Evolutionary conservation across 768 basidiomycete genomes (phyloP).

Genomic region (Sporobolomyces roseus): DNA sequence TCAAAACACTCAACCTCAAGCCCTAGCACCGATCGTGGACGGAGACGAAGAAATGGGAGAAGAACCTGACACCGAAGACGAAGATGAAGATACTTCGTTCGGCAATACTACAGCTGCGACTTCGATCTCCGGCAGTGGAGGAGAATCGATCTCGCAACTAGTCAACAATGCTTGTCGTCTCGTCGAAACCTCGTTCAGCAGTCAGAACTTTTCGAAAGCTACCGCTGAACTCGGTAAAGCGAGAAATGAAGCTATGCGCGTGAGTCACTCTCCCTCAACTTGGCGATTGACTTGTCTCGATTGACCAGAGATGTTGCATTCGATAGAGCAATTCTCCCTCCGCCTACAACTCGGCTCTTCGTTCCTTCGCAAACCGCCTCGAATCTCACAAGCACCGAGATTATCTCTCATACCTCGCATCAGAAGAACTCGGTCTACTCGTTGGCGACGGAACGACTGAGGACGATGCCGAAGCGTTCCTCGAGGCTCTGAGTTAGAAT

Average conservation of each 20-base stretch:
- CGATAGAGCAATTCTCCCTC: not conserved
- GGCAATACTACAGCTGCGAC: not conserved
- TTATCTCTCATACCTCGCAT: slow-evolving; percentile 4
- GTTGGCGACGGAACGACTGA: not conserved
- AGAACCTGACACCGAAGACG: slow-evolving; percentile 26
- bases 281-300: not conserved
- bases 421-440: not conserved
- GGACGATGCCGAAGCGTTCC: slow-evolving; percentile 17
- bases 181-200: slow-evolving; percentile 55
- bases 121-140: not conserved
- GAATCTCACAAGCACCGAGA: slow-evolving; percentile 14
- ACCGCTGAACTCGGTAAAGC: slow-evolving; percentile 67
- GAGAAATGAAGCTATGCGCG: slow-evolving; percentile 55
- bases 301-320: too few relatives aligned
- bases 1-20: not conserved
- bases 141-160: slow-evolving; percentile 60
- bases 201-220: slow-evolving; percentile 64
- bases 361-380: not conserved
- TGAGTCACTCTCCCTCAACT: too few relatives aligned
- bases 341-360: slow-evolving; percentile 6
- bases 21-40: not conserved
- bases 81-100: slow-evolving; percentile 44
- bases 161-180: slow-evolving; percentile 58
- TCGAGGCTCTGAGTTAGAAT: slow-evolving; percentile 1
- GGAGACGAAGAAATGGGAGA: slow-evolving; percentile 45